Evolutionary conservation across 768 basidiomycete genomes (phyloP).

Genomic region (Cyathus striatus): DNA sequence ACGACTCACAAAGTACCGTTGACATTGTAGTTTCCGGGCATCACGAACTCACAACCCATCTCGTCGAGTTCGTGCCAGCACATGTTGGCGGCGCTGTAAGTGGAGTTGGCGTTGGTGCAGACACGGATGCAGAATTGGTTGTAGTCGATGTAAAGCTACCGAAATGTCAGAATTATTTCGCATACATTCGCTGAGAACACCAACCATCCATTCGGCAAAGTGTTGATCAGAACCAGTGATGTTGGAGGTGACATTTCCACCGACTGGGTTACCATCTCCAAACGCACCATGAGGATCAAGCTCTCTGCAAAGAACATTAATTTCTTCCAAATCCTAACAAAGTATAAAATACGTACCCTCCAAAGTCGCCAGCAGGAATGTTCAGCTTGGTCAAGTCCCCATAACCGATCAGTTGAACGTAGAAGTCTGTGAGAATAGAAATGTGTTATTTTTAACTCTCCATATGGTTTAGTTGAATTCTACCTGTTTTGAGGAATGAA

Average conservation of each 20-base stretch:
- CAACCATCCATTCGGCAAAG: constrained; percentile 40
- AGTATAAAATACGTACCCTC: constrained; percentile 23
- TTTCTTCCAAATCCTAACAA: not conserved
- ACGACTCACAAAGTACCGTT: constrained; percentile 34
- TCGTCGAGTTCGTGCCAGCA: constrained; percentile 42
- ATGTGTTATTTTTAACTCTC: not conserved
- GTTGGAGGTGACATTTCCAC: constrained; percentile 40
- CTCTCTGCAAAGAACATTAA: constrained; percentile 19
- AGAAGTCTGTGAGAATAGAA: constrained; percentile 20
- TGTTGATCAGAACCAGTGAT: constrained; percentile 30
- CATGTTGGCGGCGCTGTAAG: constrained; percentile 35
- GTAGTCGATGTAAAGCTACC: constrained; percentile 29
- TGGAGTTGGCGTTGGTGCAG: constrained; percentile 38
- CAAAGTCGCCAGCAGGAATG: constrained; percentile 31
- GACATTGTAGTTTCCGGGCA: constrained; percentile 40
- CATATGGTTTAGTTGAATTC: not conserved
- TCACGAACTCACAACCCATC: constrained; percentile 40
- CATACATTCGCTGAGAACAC: too few species aligned
- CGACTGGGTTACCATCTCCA: constrained; percentile 37
- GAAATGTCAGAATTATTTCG: too few species aligned
- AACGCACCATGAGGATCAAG: constrained; percentile 39
- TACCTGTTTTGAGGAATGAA: constrained; percentile 36
- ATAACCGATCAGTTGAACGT: constrained; percentile 36
- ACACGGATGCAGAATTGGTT: constrained; percentile 36
- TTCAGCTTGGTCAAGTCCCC: constrained; percentile 39